phyloP scores from a whole-genome alignment of 106 monocot genomes.

The Acorus calamus region DNA sequence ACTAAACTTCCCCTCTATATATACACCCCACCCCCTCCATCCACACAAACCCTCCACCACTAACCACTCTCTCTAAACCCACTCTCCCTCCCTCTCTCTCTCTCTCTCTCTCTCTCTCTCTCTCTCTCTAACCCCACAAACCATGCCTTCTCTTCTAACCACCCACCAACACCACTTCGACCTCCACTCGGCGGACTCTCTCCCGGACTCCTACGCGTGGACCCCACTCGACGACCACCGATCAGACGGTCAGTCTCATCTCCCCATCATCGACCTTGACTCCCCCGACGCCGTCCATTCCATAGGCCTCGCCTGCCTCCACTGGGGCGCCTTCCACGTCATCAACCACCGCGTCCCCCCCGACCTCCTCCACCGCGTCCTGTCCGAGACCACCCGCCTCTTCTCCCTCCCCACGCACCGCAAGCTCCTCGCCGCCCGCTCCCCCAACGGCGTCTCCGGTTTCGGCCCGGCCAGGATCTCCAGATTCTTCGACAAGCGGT shows the following conservation, averaged over 20 bases:
- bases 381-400: constrained; percentile 33
- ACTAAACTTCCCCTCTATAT: no score
- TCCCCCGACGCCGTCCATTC: constrained; percentile 10
- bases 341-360: constrained; percentile 38
- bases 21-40: not conserved
- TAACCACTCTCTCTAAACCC: constrained; percentile 7
- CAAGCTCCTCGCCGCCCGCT: constrained; percentile 57
- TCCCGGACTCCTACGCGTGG: constrained; percentile 74
- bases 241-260: constrained; percentile 8
- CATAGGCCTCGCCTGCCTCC: constrained; percentile 44
- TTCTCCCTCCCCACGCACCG: constrained; percentile 62
- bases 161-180: constrained; percentile 17
- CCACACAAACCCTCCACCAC: not conserved
- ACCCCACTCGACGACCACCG: constrained; percentile 30
- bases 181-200: constrained; percentile 21
- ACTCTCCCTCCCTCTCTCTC: not conserved
- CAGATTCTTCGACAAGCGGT: constrained; percentile 71
- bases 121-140: constrained; percentile 3
- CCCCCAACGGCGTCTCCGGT: constrained; percentile 36
- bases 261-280: constrained; percentile 55
- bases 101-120: no score
- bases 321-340: constrained; percentile 71
- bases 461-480: constrained; percentile 78
- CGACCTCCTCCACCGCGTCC: constrained; percentile 28
- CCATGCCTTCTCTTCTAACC: no score